Conservation (phyloP, 176 grass and related monocot species). For the Poa pratensis region DNA sequence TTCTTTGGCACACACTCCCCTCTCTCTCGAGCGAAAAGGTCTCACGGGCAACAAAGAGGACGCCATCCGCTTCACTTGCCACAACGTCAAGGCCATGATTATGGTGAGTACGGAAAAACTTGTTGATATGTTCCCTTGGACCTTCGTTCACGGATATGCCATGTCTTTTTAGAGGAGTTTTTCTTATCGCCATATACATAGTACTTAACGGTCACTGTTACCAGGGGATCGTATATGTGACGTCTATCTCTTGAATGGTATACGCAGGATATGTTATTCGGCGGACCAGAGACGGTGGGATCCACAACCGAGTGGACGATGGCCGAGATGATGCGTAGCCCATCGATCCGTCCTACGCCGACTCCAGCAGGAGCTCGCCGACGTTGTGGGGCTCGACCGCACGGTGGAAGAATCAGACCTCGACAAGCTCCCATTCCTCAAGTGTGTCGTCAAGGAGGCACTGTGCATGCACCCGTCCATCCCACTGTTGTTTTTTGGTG, state of each 20-base stretch:
- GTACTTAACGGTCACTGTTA: too few relatives aligned
- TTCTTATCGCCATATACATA: too few relatives aligned
- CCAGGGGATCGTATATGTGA: too few relatives aligned
- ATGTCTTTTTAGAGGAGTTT: too few relatives aligned
- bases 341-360: not conserved
- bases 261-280: slow-evolving; percentile 87
- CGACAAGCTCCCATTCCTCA: not conserved
- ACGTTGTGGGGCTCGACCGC: not conserved
- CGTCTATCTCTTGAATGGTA: too few relatives aligned
- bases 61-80: slow-evolving; percentile 57
- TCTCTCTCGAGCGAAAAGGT: too few relatives aligned
- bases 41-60: not conserved
- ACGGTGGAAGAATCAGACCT: not conserved
- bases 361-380: not conserved
- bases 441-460: not conserved
- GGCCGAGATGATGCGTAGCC: slow-evolving; percentile 32
- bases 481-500: too few relatives aligned
- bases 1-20: too few relatives aligned
- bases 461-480: not conserved
- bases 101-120: slow-evolving; percentile 71
- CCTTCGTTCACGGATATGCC: not conserved
- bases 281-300: slow-evolving; percentile 82
- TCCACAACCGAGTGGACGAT: slow-evolving; percentile 79
- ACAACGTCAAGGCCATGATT: slow-evolving; percentile 86
- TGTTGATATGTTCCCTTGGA: not conserved